Evolutionary conservation across 208 protist species (phyloP).

Genomic region (Trypanosomatidae sp.): DNA sequence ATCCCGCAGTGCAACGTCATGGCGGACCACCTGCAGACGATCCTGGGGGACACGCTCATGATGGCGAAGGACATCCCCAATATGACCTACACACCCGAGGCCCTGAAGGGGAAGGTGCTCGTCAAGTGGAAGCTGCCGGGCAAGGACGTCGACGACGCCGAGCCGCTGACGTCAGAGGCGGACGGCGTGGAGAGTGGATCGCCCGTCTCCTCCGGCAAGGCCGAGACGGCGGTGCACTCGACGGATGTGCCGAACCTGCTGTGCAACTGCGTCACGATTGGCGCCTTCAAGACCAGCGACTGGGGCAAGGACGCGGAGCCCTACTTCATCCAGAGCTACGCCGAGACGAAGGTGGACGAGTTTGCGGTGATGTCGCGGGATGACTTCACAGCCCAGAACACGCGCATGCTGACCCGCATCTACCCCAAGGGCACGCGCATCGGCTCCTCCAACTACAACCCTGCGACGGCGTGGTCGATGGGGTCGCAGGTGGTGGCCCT

Average conservation of each 20-base stretch:
- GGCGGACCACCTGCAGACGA: constrained; percentile 50
- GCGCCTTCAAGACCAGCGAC: constrained; percentile 43
- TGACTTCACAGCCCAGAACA: constrained; percentile 53
- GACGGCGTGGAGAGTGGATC: neutral
- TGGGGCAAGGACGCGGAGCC: constrained; percentile 34
- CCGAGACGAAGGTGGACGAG: constrained; percentile 47
- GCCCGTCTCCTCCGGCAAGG: neutral
- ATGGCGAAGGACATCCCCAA: constrained; percentile 30
- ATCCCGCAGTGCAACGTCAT: constrained; percentile 59
- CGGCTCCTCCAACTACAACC: constrained; percentile 93
- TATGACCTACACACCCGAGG: constrained; percentile 47
- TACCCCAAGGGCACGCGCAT: constrained; percentile 93
- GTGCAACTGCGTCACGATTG: constrained; percentile 40
- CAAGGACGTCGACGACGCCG: constrained; percentile 29
- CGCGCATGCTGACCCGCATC: constrained; percentile 75
- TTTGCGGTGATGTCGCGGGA: no score
- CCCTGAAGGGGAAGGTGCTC: constrained; percentile 54
- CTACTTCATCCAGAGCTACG: constrained; percentile 44
- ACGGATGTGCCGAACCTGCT: constrained; percentile 27
- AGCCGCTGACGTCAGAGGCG: constrained; percentile 14
- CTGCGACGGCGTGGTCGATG: constrained; percentile 58
- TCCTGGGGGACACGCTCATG: constrained; percentile 56
- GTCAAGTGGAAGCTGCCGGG: constrained; percentile 60
- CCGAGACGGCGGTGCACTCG: constrained; percentile 22
- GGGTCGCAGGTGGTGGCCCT: constrained; percentile 91